Evolutionary conservation across 2,329 filamentous ascomycete genomes (phyloP), one percentile per base, ranked within the genome.

Genomic region (Phaeosphaeria sp.): DNA sequence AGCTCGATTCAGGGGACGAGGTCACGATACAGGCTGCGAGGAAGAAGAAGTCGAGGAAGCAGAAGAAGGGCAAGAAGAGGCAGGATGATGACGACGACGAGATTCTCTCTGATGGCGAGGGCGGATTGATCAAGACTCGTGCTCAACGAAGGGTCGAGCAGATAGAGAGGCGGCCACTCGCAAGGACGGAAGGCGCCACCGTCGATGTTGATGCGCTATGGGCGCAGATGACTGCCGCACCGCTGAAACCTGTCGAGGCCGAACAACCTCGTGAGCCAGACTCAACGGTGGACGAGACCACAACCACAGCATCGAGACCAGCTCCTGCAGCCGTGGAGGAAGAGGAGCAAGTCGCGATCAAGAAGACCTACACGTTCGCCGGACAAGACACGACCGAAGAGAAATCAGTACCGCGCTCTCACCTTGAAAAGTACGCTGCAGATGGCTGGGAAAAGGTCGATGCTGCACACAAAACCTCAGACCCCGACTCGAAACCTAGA

Each of bases 291-390:
- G 25, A 46, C 44, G 20, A 15, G 9, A 6, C 53, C 62, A 30
- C 48, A 52, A 39, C 50, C 59, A 15, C 30, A 50, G 23, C 25
- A 60, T 57, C 22, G 23, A 54, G 13, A 18, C 46, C 43, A 17
- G 57, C 47, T 25, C 39, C 51, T 7, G 58, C 41, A 10, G 60
- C 64, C 3, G 49, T 25, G 6, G 70, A 68, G 20, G 73, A 75
- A 11, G 68, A 74, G 48, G 78, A 81, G 43, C 73, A 67, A 78
- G 50, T 92, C 66, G 84, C 83, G 59, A 89, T 92, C 60, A 90
- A 88, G 67, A 87, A 89, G 27, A 89, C 86, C 15, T 92, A 91
- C 77, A 90, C 89, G 66, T 92, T 92, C 66, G 90, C 90, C 36
- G 90, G 90, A 27, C 86, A 89, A 67, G 82, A 89, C 13, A 87